Evolutionary conservation across 257 asterid species (phyloP).

Genomic region (Primulina huaijiensis): DNA sequence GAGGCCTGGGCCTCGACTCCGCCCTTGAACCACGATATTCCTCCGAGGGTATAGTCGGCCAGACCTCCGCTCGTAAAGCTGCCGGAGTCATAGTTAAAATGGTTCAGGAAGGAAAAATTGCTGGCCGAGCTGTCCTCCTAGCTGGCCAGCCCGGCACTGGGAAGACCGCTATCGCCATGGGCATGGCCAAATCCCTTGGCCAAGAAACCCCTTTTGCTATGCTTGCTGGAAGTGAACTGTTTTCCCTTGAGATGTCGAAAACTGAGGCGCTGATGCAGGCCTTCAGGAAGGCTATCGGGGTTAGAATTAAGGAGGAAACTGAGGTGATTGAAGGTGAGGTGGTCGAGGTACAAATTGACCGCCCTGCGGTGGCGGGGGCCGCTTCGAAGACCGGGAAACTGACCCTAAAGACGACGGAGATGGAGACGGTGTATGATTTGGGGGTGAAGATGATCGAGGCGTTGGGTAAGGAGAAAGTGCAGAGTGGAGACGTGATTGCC

Average conservation of each 20-base stretch:
- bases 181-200: constrained; percentile 84
- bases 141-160: constrained; percentile 91
- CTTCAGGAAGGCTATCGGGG: constrained; percentile 78
- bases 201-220: constrained; percentile 87
- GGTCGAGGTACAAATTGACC: constrained; percentile 69
- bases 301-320: constrained; percentile 77
- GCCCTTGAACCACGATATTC: constrained; percentile 65
- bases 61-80: constrained; percentile 68
- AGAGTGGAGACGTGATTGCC: constrained; percentile 88
- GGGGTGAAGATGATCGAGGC: constrained; percentile 94
- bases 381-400: constrained; percentile 83
- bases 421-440: constrained; percentile 84
- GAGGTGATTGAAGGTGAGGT: constrained; percentile 96
- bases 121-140: constrained; percentile 74
- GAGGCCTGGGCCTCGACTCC: constrained; percentile 83
- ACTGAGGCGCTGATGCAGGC: constrained; percentile 96
- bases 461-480: constrained; percentile 84
- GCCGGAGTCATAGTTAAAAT: constrained; percentile 79
- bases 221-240: constrained; percentile 89
- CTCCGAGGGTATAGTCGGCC: constrained; percentile 95
- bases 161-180: constrained; percentile 89
- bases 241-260: constrained; percentile 85
- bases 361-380: constrained; percentile 78
- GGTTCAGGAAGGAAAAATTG: constrained; percentile 81
- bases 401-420: constrained; percentile 81